Base-by-base conservation (phyloP, 2,329 filamentous ascomycete genomes). In the Immersiporthe knoxdaviesiana region DNA sequence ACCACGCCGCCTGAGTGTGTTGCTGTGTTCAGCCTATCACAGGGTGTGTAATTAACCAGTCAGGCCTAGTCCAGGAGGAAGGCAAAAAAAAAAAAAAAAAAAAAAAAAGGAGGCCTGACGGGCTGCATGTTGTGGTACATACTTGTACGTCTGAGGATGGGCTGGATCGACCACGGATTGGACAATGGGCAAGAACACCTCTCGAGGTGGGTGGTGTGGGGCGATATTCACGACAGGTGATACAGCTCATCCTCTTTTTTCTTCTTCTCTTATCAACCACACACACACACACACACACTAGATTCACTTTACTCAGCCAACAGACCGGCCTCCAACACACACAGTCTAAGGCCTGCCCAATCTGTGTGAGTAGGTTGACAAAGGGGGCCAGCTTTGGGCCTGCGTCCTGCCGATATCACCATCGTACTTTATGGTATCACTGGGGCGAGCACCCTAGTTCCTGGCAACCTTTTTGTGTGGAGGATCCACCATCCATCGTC, bases 401-500 rank as follows among this genome's bases (percentile, higher is more conserved):
- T 50, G 61, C 44, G 32, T 63, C 30, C 62, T 52, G 62, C 62
- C 62, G 41, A 63, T 63, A 63, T 63, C 62, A 52, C 62, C 62
- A 24, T 27, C 62, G 62, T 35, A 35, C 35, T n/a, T n/a, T 24
- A 47, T 16, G 62, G 62, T 63, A 21, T 30, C 27, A 47, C 21
- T 54, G 62, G 44, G 44, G 18, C 56, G 8, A 24, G 32, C 56
- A 59, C 32, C 56, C 56, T n/a, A 18, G 56, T 58, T 58, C 54
- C 30, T 58, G 54, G 54, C 30, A 58, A 27, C 41, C 41, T 44
- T 21, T 44, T 44, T 21, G 5, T n/a, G 41, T 44, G 30, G 32
- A 32, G 1, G 30, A 18, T 37, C 56, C 56, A 24, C 32, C 7
- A 7, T 59, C 6, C 18, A 37, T 16, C 50, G 24, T 54, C 47